Base-by-base conservation (phyloP, 352 stramenopile genomes). In the Globisporangium cylindrosporum region DNA sequence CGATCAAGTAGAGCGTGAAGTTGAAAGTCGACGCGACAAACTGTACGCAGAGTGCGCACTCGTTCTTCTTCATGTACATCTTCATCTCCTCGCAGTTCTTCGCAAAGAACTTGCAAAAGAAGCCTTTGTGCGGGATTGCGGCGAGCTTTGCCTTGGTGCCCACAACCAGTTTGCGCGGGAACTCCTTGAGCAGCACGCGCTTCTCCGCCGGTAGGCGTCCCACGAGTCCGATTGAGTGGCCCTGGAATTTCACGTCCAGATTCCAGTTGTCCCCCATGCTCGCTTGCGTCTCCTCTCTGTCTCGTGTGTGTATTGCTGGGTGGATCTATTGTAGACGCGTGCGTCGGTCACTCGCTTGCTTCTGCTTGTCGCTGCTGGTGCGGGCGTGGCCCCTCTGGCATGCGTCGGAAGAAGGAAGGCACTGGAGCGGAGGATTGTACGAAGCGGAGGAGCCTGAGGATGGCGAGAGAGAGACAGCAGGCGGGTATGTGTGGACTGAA, bases 21-120 rank as follows among this genome's bases (percentile, higher is more conserved):
- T 90, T 93, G 77, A 89, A 95, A 8, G 85, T 93, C 36, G 81
- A 83, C 34, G 86, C 86, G 43, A 83, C 71, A 70, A 95, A 95
- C 72, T 89, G 87, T 57, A 92, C 88, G 63, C 88, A 95, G 22
- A 93, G 76, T 48, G 88, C 81, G 65, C 87, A 94, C 70, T 90
- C 83, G 75, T 95, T 81, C 67, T 91, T 89, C 69, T 90, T 89
- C 86, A 95, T 93, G 80, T 95, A 95, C 18, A 89, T 77, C 56
- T 94, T 92, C 74, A 95, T 88, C 54, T 95, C 86, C 56, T 92
- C 83, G 63, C 81, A 79, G 71, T 93, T 84, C 68, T 95, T 95
- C 46, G 85, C 84, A 38, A 92, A 84, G 72, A 95, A 95, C 76
- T 95, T 95, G 74, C 88, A 95, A 72, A 95, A 95, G 67, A 95